Evolutionary conservation across 1,284 basidiomycete genomes (phyloP).

Genomic region (Earliella scabrosa): DNA sequence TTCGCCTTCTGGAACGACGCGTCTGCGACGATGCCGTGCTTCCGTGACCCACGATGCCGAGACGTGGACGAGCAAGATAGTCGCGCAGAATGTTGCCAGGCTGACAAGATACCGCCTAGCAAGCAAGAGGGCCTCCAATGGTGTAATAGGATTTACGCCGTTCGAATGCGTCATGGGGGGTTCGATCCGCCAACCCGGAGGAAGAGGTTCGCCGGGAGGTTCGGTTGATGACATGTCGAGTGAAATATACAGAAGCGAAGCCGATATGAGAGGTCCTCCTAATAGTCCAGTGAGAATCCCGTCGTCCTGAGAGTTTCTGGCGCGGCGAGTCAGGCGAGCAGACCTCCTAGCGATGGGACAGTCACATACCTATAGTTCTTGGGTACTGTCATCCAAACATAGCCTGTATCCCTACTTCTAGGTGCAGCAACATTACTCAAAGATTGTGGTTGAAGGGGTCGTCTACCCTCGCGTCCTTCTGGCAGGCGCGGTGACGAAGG

Average conservation of each 20-base stretch:
- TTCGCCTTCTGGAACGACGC: constrained; percentile 60
- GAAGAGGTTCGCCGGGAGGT: constrained; percentile 40
- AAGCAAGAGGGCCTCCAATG: constrained; percentile 66
- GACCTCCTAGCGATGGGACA: neutral
- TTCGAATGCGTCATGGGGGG: constrained; percentile 55
- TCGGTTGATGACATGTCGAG: constrained; percentile 35
- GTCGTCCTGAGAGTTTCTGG: constrained; percentile 81
- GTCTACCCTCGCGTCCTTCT: constrained; percentile 49
- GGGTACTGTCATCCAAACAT: constrained; percentile 88
- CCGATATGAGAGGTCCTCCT: constrained; percentile 77
- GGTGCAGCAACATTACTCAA: constrained; percentile 4
- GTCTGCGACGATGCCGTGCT: constrained; percentile 48
- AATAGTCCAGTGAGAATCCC: constrained; percentile 83
- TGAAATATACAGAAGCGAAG: constrained; percentile 63
- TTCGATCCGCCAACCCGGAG: constrained; percentile 79
- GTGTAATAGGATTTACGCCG: constrained; percentile 40
- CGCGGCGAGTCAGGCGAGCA: neutral
- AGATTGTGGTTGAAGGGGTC: neutral
- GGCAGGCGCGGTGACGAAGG: constrained; percentile 44
- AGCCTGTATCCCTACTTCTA: constrained; percentile 49
- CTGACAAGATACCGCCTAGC: constrained; percentile 80
- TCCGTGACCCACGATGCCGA: constrained; percentile 77
- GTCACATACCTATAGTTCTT: constrained; percentile 74
- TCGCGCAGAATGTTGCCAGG: constrained; percentile 79
- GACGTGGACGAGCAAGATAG: constrained; percentile 79